Evolutionary conservation across 108 stramenopile genomes (phyloP), one percentile per base, ranked within the genome.

Genomic region (Seminavis robusta): DNA sequence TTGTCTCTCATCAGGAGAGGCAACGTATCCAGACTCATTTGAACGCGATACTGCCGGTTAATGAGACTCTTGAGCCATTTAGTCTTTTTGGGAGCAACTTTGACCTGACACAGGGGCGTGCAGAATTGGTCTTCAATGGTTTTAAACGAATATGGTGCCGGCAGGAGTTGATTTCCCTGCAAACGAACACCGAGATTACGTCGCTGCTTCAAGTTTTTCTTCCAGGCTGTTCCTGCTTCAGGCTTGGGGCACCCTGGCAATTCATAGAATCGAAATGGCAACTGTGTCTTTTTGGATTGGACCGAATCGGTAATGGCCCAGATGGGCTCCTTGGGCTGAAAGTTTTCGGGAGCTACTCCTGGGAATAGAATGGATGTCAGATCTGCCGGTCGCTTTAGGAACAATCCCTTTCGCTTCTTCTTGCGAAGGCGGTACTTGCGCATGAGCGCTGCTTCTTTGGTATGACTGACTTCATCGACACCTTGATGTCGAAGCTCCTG

Each of bases 191-290:
- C 80, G 10, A 81, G 43, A 48, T 74, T 80, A 27, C 48, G 25
- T 7, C 48, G 28, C n/a, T 50, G 25, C 48, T 50, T 30, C 25
- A n/a, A n/a, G n/a, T n/a, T 28, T 38, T 13, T 34, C 61, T 57
- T 71, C 32, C 33, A 44, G 19, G 32, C 26, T 3, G 11, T 19
- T 23, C 33, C 33, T 16, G 52, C 60, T 16, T 25, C 29, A 6
- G 51, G 44, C 9, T 42, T 21, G 11, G 62, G 44, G 71, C 95
- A 98, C 33, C 79, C 87, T 20, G 92, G 89, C 47, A 97, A 70
- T 50, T 90, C 80, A 74, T 96, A 97, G 57, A 86, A 95, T 41
- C 91, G 84, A 63, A 78, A 94, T 23, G 97, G 97, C 11, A 96
- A 62, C 63, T 95, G 94, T 20, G 89, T 87, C 57, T 85, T 87